Conservation (phyloP, 2,329 filamentous ascomycete genomes). For the Hymenoscyphus infarciens region DNA sequence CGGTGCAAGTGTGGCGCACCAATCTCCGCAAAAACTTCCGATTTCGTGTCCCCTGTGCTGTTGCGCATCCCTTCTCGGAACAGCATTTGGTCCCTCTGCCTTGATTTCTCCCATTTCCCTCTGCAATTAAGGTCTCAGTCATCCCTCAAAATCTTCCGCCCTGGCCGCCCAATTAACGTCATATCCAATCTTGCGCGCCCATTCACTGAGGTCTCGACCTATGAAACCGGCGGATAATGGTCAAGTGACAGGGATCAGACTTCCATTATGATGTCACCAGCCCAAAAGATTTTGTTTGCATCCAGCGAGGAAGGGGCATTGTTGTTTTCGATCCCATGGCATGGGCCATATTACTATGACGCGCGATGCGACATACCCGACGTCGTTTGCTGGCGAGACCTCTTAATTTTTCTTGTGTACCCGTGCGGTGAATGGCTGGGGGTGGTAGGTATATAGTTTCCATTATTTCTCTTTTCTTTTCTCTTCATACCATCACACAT, state of each 20-base stretch:
- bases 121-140: not conserved
- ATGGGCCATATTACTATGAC: constrained; percentile 8
- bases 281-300: not conserved
- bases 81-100: too few relatives aligned
- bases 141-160: not conserved
- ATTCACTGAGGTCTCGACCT: not conserved
- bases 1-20: too few relatives aligned
- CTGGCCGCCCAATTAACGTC: not conserved
- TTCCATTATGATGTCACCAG: constrained; percentile 1
- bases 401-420: not conserved
- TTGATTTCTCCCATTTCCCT: too few relatives aligned
- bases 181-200: not conserved
- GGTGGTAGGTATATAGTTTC: constrained; percentile 5
- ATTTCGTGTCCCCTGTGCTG: too few relatives aligned
- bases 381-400: not conserved
- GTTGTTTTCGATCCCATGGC: not conserved
- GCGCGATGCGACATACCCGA: constrained; percentile 5
- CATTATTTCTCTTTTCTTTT: not conserved
- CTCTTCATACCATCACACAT: constrained; percentile 12
- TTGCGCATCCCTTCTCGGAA: too few relatives aligned
- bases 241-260: constrained; percentile 6
- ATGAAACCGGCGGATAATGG: constrained; percentile 7
- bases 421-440: not conserved
- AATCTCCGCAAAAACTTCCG: too few relatives aligned
- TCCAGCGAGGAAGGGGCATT: not conserved